A percentile compares a stretch with the other conserved stretches of the same genome.
phyloP scores from a whole-genome alignment of 1,284 basidiomycete species.

The Gyrodon tennesseensis region DNA sequence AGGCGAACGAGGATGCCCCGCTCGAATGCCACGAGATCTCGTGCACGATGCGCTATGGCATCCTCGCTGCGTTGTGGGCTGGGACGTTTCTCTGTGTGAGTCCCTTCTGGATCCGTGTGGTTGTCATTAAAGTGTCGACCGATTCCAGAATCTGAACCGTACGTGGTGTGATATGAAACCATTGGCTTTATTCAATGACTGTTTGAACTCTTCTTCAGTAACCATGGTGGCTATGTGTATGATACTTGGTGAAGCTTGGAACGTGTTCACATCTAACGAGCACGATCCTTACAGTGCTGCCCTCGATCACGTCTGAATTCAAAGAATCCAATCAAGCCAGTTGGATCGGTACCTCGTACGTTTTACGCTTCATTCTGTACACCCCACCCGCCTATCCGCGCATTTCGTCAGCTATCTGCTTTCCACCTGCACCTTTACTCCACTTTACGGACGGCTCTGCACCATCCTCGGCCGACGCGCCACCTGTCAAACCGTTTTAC shows the following conservation, averaged over 20 bases:
- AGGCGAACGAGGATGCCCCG: background rate
- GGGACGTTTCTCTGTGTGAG: slow-evolving; percentile 34
- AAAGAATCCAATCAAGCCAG: slow-evolving; percentile 33
- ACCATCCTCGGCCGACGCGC: slow-evolving; percentile 33
- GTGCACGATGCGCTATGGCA: slow-evolving; percentile 19
- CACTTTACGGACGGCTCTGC: slow-evolving; percentile 33
- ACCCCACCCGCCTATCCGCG: no score
- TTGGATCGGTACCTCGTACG: slow-evolving; percentile 35
- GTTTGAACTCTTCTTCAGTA: slow-evolving; percentile 14
- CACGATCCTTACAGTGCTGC: slow-evolving; percentile 22
- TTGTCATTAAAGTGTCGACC: background rate
- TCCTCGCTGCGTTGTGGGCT: slow-evolving; percentile 28
- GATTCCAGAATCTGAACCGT: slow-evolving; percentile 32
- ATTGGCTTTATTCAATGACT: background rate
- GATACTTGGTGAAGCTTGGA: background rate
- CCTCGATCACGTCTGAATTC: slow-evolving; percentile 34
- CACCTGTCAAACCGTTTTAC: slow-evolving; percentile 30
- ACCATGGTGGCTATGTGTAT: slow-evolving; percentile 37
- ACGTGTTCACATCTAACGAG: slow-evolving; percentile 6
- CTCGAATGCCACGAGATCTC: slow-evolving; percentile 25
- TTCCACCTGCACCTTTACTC: slow-evolving; percentile 33
- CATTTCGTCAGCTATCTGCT: slow-evolving; percentile 24
- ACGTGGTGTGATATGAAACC: slow-evolving; percentile 7
- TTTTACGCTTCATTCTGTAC: background rate
- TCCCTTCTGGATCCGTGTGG: background rate